phyloP scores from a whole-genome alignment of 345 rosid genomes.

The Xanthoceras sorbifolium region DNA sequence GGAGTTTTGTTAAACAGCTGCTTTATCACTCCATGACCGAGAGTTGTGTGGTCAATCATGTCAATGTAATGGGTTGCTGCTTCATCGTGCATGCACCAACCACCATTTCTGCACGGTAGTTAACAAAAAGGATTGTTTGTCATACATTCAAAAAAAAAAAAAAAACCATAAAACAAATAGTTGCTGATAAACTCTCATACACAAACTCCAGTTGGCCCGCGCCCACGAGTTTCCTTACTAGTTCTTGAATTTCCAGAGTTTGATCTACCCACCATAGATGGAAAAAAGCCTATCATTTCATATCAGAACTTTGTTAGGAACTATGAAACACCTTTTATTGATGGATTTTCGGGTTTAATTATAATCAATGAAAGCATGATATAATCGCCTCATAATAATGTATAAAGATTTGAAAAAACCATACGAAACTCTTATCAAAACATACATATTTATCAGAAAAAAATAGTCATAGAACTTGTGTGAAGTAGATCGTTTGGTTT shows the following conservation, averaged over 20 bases:
- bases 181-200: slow-evolving; percentile 41
- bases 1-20: slow-evolving; percentile 62
- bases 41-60: slow-evolving; percentile 92
- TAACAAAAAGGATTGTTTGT: neutral
- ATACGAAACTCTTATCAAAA: too few relatives aligned
- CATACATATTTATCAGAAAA: too few relatives aligned
- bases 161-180: neutral
- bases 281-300: slow-evolving; percentile 65
- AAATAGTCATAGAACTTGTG: too few relatives aligned
- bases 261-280: slow-evolving; percentile 81
- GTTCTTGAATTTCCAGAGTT: slow-evolving; percentile 55
- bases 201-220: slow-evolving; percentile 75
- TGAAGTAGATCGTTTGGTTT: too few relatives aligned
- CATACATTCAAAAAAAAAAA: neutral
- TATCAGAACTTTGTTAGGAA: slow-evolving; percentile 12
- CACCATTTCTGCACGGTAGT: slow-evolving; percentile 68
- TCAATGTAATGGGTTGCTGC: slow-evolving; percentile 79
- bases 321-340: too few relatives aligned
- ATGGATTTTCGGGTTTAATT: too few relatives aligned
- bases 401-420: too few relatives aligned
- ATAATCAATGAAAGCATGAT: too few relatives aligned
- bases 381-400: too few relatives aligned
- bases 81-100: slow-evolving; percentile 97
- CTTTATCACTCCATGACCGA: slow-evolving; percentile 71
- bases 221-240: slow-evolving; percentile 60